Evolutionary conservation across 2,329 filamentous ascomycete genomes (phyloP).

Genomic region (Emericellopsis cladophorae): DNA sequence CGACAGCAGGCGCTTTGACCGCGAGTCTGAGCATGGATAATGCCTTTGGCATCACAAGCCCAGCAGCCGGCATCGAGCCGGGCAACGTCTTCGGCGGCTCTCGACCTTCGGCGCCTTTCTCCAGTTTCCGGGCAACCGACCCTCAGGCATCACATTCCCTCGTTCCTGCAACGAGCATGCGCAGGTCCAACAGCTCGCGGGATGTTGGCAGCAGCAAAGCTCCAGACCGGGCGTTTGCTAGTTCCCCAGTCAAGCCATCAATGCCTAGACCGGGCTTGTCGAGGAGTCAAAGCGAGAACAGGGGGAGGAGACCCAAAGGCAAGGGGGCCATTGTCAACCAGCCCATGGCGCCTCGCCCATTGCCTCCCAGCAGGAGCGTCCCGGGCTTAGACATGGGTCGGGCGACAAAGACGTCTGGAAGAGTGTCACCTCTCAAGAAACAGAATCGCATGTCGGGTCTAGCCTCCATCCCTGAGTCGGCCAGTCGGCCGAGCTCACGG

Average conservation of each 20-base stretch:
- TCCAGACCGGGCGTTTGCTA: constrained; percentile 26
- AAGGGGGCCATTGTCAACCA: constrained; percentile 31
- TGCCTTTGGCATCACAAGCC: constrained; percentile 34
- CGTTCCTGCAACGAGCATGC: constrained; percentile 17
- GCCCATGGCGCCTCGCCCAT: constrained; percentile 29
- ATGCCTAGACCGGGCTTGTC: constrained; percentile 32
- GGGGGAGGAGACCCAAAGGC: constrained; percentile 27
- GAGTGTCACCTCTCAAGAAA: constrained; percentile 38
- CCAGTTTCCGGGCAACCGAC: constrained; percentile 14
- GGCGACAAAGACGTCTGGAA: constrained; percentile 22
- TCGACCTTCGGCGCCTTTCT: too few species aligned
- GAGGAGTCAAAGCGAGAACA: constrained; percentile 41
- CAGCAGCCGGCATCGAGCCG: constrained; percentile 41
- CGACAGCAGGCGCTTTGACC: constrained; percentile 1
- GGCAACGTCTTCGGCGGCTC: constrained; percentile 44
- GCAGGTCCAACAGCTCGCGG: constrained; percentile 31
- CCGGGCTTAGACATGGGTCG: constrained; percentile 7
- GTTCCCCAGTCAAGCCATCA: constrained; percentile 38
- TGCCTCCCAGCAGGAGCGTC: constrained; percentile 16
- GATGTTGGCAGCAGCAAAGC: constrained; percentile 27
- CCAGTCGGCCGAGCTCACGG: constrained; percentile 27
- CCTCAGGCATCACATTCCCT: constrained; percentile 11
- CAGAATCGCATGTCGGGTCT: constrained; percentile 37
- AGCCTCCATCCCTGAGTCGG: constrained; percentile 44
- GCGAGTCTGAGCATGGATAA: constrained; percentile 23